Evolutionary conservation across 1,139 yeast species (phyloP).

Genomic region (Geotrichum carabidarum): DNA sequence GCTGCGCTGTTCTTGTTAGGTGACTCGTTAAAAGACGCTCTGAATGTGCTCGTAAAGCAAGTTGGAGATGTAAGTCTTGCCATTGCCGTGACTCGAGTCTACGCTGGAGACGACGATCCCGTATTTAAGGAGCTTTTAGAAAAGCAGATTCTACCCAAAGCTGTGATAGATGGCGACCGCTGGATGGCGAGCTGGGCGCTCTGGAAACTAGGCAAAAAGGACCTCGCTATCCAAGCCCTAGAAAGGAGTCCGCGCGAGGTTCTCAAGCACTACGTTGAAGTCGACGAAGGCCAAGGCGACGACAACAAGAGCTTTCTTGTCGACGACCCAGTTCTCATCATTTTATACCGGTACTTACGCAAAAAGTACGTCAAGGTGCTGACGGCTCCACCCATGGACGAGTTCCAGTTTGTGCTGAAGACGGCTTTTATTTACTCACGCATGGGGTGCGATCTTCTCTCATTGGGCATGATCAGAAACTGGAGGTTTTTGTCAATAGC

Average conservation of each 20-base stretch:
- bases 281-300: conserved; percentile 25
- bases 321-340: conserved; percentile 76
- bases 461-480: conserved; percentile 54
- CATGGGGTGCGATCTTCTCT: conserved; percentile 88
- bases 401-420: conserved; percentile 58
- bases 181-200: conserved; percentile 83
- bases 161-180: conserved; percentile 60
- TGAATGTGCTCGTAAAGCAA: conserved; percentile 64
- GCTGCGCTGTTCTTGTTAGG: conserved; percentile 88
- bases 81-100: conserved; percentile 71
- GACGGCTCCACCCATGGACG: conserved; percentile 37
- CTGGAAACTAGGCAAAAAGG: conserved; percentile 49
- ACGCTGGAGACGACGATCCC: conserved; percentile 52
- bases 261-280: conserved; percentile 8
- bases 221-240: conserved; percentile 27
- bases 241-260: conserved; percentile 16
- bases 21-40: conserved; percentile 68
- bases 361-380: conserved; percentile 44
- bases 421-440: conserved; percentile 65
- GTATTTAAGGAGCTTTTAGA: conserved; percentile 49
- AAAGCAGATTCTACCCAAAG: conserved; percentile 51
- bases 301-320: conserved; percentile 50
- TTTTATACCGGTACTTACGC: conserved; percentile 60
- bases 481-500: conserved; percentile 56
- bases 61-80: conserved; percentile 68